Evolutionary conservation across 2,329 filamentous ascomycete species (phyloP).

Genomic region (Diaporthe sp.): DNA sequence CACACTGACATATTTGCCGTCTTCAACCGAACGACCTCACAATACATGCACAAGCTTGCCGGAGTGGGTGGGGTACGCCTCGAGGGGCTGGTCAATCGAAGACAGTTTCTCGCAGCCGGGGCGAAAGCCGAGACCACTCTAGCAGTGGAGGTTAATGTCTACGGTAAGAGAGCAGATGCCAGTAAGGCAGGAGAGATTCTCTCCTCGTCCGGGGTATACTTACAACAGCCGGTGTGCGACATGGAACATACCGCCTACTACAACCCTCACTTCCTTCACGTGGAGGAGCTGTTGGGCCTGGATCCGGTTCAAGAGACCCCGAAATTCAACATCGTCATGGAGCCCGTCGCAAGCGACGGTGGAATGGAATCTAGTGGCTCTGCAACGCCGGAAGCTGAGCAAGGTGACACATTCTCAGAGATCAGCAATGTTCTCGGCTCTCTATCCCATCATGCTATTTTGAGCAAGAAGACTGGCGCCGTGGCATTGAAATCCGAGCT

Average conservation of each 20-base stretch:
- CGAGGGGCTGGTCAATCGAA: background rate
- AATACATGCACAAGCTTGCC: background rate
- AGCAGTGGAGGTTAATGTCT: background rate
- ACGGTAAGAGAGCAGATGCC: background rate
- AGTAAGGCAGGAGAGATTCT: background rate
- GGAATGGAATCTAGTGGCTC: background rate
- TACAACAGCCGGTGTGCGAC: background rate
- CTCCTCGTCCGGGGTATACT: background rate
- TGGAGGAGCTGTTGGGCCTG: background rate
- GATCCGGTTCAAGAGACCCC: background rate
- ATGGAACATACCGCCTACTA: background rate
- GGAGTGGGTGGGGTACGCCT: background rate
- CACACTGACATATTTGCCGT: background rate
- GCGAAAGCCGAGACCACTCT: background rate
- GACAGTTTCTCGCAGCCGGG: background rate
- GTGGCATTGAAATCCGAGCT: background rate
- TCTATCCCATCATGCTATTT: background rate
- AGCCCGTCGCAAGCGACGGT: no score
- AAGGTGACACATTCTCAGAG: background rate
- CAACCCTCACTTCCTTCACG: background rate
- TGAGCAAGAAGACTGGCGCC: background rate
- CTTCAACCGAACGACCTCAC: background rate
- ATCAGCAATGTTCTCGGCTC: background rate
- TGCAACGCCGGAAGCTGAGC: background rate
- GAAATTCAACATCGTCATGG: background rate